Evolutionary conservation across 1,139 yeast species (phyloP), one percentile per base, ranked within the genome.

Genomic region (Blastobotrys proliferans): DNA sequence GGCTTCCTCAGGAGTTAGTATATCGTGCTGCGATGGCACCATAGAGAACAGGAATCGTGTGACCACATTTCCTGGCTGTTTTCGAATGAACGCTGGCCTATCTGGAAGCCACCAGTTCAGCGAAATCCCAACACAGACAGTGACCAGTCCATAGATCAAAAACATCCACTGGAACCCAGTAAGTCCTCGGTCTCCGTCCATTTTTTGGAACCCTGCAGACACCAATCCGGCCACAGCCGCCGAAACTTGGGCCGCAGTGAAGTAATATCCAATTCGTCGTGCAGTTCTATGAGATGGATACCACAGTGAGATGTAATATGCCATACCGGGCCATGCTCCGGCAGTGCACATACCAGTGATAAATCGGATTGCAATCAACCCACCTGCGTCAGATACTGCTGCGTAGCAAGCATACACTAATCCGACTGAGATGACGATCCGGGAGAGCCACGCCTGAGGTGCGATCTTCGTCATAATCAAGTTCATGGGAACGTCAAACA

Each of bases 291-390:
- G 81, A 43, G 81, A 76, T 1, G 95, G 95, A 57, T 87, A 87
- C 94, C 95, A 87, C 54, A 85, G 69, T 1, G 90, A 77, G 35
- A 87, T 72, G 56, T 85, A 87, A 64, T 85, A 86, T 19, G 90
- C 81, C 81, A 87, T 71, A 9, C 95, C 96, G 1, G 96, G 96
- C 95, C 95, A 87, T 2, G 88, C 80, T 29, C 96, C 96, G 9
- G 95, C 95, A 40, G 88, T 88, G 47, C 83, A 84, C 47, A 83
- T 57, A 37, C 96, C 96, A 19, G 85, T 76, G 47, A 87, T 72
- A 45, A 86, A 78, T 50, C 95, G 73, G 35, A 79, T 65, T 2
- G 90, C 94, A 44, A 80, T 78, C 22, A 85, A 66, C 2, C 94
- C 94, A 3, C 72, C 60, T 10, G 74, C 66, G 45, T 69, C 73